Base-by-base conservation (phyloP, 148 eudicot genomes). In the Polygonum aviculare region DNA sequence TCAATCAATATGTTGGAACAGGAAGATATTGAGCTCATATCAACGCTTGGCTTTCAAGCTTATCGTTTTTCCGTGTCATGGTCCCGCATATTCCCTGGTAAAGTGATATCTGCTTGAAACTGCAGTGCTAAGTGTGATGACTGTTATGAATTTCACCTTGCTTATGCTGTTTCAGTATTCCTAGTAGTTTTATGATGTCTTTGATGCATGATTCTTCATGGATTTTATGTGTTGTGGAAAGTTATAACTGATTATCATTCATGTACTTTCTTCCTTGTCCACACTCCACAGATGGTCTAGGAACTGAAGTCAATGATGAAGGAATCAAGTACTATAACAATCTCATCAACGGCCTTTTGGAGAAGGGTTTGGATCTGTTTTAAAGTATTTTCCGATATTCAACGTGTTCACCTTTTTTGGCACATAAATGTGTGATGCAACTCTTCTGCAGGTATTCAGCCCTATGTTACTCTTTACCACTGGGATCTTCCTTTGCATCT, bases 401-500 rank as follows among this genome's bases (percentile, higher is more conserved):
- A 10, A 8, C 16, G 21, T 67, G 72, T 38, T 47, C 31, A 5
- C 39, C 11, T 33, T 62, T 59, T 69, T n/a, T 55, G 52, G 41
- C 45, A 41, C 45, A 45, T 77, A 35, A 47, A 75, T 6, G 74
- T n/a, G 85, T 77, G 12, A 2, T n/a, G 26, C 60, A 22, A 62
- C 19, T 70, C 77, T 54, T 48, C 78, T 83, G 76, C 86, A 92
- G 94, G 93, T 78, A 87, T 92, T 78, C 82, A 84, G 79, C 97
- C 97, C 55, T 92, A 75, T 82, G 85, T 79, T 48, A 92, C 97
- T 74, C 80, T 90, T 75, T 90, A 88, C 78, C 97, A 92, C 77
- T 92, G 97, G 97, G 97, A 92, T 86, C 90, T 92, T 83, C 97
- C 97, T 55, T 81, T 85, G 67, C 83, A 87, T 81, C 94, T 91